Percentiles rank a stretch among this genome's conserved stretches.
These are phyloP conservation scores for Pleurotus tuoliensis DNA, from an alignment of 768 basidiomycete genomes.

Conservation along the genomic window DNA sequence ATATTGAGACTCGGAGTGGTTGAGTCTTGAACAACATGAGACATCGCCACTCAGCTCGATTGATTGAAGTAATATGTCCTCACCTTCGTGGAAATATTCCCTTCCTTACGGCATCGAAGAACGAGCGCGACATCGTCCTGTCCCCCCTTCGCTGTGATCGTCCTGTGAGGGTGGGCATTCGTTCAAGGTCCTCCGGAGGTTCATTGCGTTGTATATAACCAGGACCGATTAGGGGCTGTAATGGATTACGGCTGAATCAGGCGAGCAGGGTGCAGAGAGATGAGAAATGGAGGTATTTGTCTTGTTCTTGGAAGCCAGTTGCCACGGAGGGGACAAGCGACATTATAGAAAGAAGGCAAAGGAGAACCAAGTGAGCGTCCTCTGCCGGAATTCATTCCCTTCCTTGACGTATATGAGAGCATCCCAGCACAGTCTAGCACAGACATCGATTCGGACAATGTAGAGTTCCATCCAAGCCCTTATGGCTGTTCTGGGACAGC, in stretches of 20 bases:
- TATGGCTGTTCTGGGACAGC: neutral
- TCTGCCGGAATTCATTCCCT: neutral
- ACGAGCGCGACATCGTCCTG: slow-evolving; percentile 45
- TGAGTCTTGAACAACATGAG: neutral
- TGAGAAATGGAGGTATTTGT: slow-evolving; percentile 8
- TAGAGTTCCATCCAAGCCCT: neutral
- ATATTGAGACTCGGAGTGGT: neutral
- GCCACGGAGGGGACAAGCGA: neutral
- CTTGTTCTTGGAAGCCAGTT: neutral
- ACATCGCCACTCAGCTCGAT: neutral
- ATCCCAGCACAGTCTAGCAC: neutral
- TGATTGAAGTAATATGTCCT: slow-evolving; percentile 12
- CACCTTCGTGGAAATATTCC: slow-evolving; percentile 29
- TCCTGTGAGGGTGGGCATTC: slow-evolving; percentile 28
- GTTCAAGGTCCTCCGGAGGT: neutral
- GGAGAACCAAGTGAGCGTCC: slow-evolving; percentile 6
- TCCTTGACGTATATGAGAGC: neutral
- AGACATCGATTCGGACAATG: neutral
- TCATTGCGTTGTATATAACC: neutral
- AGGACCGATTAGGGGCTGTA: slow-evolving; percentile 8
- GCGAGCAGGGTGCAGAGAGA: neutral
- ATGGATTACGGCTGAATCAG: neutral
- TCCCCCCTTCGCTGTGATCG: slow-evolving; percentile 41
- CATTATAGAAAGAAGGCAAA: slow-evolving; percentile 4
- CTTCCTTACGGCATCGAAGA: slow-evolving; percentile 43